phyloP scores from a whole-genome alignment of 768 basidiomycete genomes.

The Austroboletus festivus region DNA sequence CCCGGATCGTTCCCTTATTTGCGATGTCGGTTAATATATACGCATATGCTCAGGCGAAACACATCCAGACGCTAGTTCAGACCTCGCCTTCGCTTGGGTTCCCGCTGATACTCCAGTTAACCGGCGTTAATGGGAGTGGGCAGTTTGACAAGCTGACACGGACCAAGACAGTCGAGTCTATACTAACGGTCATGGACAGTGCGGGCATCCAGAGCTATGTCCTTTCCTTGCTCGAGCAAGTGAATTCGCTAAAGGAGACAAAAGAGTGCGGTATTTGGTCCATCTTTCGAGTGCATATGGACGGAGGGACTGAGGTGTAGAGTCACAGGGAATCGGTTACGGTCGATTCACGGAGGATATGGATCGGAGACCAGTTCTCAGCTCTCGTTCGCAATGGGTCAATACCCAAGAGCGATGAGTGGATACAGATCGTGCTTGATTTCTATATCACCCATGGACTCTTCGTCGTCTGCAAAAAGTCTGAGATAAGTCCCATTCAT shows the following conservation, averaged over 20 bases:
- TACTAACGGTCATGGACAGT: constrained; percentile 69
- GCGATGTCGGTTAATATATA: background rate
- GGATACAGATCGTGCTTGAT: constrained; percentile 72
- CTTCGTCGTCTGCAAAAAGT: constrained; percentile 71
- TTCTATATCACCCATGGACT: constrained; percentile 83
- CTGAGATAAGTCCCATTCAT: constrained; percentile 56
- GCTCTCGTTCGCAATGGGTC: constrained; percentile 75
- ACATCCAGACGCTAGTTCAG: constrained; percentile 73
- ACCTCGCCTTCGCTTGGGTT: constrained; percentile 78
- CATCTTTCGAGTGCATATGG: constrained; percentile 2
- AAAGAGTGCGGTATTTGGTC: constrained; percentile 39
- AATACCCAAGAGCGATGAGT: constrained; percentile 76
- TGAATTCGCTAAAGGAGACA: constrained; percentile 45
- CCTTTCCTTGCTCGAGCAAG: constrained; percentile 60
- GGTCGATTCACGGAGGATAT: constrained; percentile 59
- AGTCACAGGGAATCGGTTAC: constrained; percentile 41
- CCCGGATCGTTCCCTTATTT: background rate
- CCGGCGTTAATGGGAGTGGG: constrained; percentile 75
- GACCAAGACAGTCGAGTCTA: constrained; percentile 88
- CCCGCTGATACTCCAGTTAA: constrained; percentile 79
- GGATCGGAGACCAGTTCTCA: constrained; percentile 86
- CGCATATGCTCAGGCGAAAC: constrained; percentile 54
- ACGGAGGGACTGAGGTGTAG: constrained; percentile 10
- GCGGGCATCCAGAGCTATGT: constrained; percentile 79
- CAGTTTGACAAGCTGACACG: constrained; percentile 91